Evolutionary conservation across 495 filamentous ascomycete species (phyloP).

Genomic region (Trichoderma parareesei): DNA sequence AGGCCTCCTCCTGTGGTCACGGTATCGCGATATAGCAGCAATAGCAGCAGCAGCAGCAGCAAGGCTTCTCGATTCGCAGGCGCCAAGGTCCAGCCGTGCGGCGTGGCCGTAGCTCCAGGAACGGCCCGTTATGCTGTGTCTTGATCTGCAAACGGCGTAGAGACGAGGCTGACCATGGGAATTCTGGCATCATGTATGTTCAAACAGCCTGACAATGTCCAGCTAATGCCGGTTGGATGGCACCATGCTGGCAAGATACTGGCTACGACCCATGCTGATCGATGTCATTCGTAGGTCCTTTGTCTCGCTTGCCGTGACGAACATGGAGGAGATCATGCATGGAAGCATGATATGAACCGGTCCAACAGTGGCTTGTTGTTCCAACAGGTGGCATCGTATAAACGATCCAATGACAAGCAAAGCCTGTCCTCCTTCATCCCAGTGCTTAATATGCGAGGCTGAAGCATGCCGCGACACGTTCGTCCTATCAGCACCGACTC

Average conservation of each 20-base stretch:
- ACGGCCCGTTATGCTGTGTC: not conserved
- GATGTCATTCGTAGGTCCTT: not conserved
- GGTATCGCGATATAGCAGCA: not conserved
- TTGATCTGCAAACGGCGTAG: not conserved
- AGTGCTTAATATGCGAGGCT: not conserved
- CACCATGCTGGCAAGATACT: not conserved
- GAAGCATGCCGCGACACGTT: not conserved
- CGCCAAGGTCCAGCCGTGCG: not conserved
- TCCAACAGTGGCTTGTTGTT: not conserved
- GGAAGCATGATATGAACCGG: too few species aligned
- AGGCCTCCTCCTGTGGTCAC: not conserved
- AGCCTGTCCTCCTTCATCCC: not conserved
- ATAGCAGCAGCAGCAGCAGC: not conserved
- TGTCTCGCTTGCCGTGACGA: not conserved
- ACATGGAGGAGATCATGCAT: too few species aligned
- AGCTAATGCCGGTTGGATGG: not conserved
- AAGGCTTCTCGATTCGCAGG: not conserved
- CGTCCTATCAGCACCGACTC: not conserved
- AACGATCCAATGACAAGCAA: not conserved
- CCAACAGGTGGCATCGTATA: not conserved
- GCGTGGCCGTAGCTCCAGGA: constrained; percentile 1
- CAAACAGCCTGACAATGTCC: not conserved
- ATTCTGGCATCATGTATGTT: not conserved
- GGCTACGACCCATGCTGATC: not conserved
- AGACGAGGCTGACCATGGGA: not conserved